Conservation (phyloP, 768 basidiomycete genomes). For the Vararia minispora region DNA sequence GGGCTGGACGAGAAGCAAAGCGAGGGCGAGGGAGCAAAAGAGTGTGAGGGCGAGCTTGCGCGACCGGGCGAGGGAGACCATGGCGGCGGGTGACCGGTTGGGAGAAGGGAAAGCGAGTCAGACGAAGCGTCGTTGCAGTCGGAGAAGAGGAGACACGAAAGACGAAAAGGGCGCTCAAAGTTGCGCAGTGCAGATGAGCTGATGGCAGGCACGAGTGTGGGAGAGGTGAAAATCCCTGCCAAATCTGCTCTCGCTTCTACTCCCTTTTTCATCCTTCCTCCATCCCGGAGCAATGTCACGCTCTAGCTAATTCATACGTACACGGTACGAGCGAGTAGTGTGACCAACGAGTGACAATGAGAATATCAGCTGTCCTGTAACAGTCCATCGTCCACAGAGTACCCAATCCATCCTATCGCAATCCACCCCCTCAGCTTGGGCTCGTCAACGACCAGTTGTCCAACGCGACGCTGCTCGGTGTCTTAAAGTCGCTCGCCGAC, state of each 20-base stretch:
- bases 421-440: constrained; percentile 37
- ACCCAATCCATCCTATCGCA: constrained; percentile 5
- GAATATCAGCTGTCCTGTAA: too few species aligned
- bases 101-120: not conserved
- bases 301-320: too few species aligned
- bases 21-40: constrained; percentile 48
- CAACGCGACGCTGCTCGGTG: constrained; percentile 61
- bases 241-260: too few species aligned
- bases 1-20: constrained; percentile 33
- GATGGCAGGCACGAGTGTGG: constrained; percentile 2
- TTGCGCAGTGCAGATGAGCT: too few species aligned
- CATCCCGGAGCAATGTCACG: too few species aligned
- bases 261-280: too few species aligned
- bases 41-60: constrained; percentile 45
- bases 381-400: too few species aligned
- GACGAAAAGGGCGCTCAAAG: not conserved
- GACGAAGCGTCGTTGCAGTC: not conserved
- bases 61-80: constrained; percentile 37
- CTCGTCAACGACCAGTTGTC: constrained; percentile 70
- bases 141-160: not conserved
- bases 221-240: too few species aligned
- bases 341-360: not conserved
- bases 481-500: constrained; percentile 47
- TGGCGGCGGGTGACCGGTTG: constrained; percentile 22
- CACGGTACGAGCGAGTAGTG: not conserved